Base-by-base conservation (phyloP, 805 yeast genomes). In the Starmerella vaccinii region DNA sequence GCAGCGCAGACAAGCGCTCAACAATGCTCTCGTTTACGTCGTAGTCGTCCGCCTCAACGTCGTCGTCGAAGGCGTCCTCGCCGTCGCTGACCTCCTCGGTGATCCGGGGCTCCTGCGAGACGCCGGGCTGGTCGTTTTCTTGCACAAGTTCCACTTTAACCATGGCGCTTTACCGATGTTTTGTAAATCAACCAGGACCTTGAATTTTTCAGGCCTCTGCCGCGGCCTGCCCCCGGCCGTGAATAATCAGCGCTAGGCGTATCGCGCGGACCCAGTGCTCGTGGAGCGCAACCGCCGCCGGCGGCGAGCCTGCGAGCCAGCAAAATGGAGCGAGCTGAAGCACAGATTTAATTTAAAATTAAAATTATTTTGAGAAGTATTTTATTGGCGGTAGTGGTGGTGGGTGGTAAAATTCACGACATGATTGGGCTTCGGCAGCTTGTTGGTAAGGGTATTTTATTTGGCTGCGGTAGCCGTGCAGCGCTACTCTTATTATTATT, bases 1-100 rank as follows among this genome's bases (percentile, higher is more conserved):
- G 87, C 62, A 92, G 77, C 46, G 99, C 98, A 56, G 78, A 78
- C 57, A 92, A 68, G 77, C 99, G 84, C 61, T 92, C 97, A 54
- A 74, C 69, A 16, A 92, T 58, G 29, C 95, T 81, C 74, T 92
- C 99, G 64, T 81, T 78, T 63, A 80, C 84, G 52, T 73, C 61
- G 65, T 84, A 86, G 58, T 78, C 85, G 59, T 84, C 94, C 38
- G 72, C 76, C 47, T 68, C 73, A 49, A 70, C 75, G 38, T 73
- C 75, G 38, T 73, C 68, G 52, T 80, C 86, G 34, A 64, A 69
- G 43, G 66, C 70, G 40, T 69, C 73, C 23, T 61, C 65, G 18
- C 57, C 62, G 42, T 64, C 68, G 40, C 63, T 65, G n/a, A 66
- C 61, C 32, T 65, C 59, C 57, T 65, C 65, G 41, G 67, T 67